These are phyloP conservation scores for Aspergillus tubingensis DNA, from an alignment of 2,329 filamentous ascomycete genomes.

Conservation along the genomic window DNA sequence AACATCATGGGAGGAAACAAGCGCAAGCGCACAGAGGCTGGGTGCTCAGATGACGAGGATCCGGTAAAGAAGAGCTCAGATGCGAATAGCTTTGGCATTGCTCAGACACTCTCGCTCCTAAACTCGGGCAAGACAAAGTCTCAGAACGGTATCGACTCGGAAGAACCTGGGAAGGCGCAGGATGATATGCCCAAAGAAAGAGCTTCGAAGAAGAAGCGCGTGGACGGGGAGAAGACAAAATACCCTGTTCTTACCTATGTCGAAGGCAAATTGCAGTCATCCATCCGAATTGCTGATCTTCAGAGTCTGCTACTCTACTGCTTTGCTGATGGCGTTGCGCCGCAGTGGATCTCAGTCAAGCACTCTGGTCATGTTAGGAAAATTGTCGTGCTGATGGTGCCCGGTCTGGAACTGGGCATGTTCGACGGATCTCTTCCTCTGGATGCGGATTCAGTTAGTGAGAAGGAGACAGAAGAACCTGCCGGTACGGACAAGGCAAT, in stretches of 20 bases:
- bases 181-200: conserved; percentile 22
- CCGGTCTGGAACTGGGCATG: conserved; percentile 87
- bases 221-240: conserved; percentile 48
- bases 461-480: conserved; percentile 9
- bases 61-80: conserved; percentile 20
- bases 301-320: conserved; percentile 62
- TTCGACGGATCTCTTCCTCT: conserved; percentile 64
- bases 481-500: conserved; percentile 18
- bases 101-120: conserved; percentile 35
- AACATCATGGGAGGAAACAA: conserved; percentile 31
- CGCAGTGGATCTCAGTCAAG: conserved; percentile 64
- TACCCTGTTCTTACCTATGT: conserved; percentile 57
- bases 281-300: conserved; percentile 60
- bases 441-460: conserved; percentile 31
- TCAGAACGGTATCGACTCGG: conserved; percentile 12
- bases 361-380: conserved; percentile 63
- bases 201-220: conserved; percentile 34
- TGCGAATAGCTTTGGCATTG: conserved; percentile 31
- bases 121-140: conserved; percentile 18
- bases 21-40: conserved; percentile 34
- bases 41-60: conserved; percentile 27
- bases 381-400: conserved; percentile 87
- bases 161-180: conserved; percentile 11
- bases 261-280: conserved; percentile 56
- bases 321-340: conserved; percentile 61